Conservation (phyloP, 441 rosid genomes). For the Euphorbia schlechtendalii region DNA sequence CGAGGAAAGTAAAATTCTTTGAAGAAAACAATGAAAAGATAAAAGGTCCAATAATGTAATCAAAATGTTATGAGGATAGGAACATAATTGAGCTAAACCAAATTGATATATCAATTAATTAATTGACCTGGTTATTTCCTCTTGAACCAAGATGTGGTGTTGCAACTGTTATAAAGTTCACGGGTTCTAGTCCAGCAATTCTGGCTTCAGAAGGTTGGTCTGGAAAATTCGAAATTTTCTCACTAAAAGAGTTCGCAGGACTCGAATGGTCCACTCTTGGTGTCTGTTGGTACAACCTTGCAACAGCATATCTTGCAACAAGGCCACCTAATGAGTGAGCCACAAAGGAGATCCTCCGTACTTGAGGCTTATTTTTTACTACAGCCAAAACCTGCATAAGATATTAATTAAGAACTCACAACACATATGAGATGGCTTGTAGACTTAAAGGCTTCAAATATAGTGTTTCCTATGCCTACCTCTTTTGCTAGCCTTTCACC, state of each 20-base stretch:
- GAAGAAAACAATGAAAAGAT: background rate
- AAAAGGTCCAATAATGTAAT: background rate
- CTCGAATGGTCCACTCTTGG: conserved; percentile 16
- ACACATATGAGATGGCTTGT: background rate
- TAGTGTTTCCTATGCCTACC: conserved; percentile 35
- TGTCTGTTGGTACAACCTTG: conserved; percentile 54
- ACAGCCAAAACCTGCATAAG: conserved; percentile 61
- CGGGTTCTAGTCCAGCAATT: conserved; percentile 85
- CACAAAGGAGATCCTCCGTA: conserved; percentile 78
- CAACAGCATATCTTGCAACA: conserved; percentile 88
- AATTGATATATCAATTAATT: conserved; percentile 1
- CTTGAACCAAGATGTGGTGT: conserved; percentile 96
- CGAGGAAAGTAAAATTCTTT: background rate
- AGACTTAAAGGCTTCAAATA: background rate
- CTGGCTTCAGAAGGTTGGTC: conserved; percentile 35
- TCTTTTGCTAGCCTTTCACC: conserved; percentile 90
- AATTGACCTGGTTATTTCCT: conserved; percentile 75
- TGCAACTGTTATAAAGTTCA: conserved; percentile 90
- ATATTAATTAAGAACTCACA: conserved; percentile 16
- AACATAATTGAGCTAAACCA: conserved; percentile 2
- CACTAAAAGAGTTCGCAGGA: conserved; percentile 17
- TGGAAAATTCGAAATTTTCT: conserved; percentile 22
- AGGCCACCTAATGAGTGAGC: conserved; percentile 97
- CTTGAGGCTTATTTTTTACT: conserved; percentile 44
- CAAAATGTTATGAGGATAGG: background rate